A percentile compares a stretch with the other conserved stretches of the same genome.
Evolutionary conservation across 306 rosid genomes (phyloP).

Genomic region (cucumber (Cucumis sativus)): Cucumber_9930_V3 NC_026657.2:7865001-7865500

Average conservation of each 20-base stretch:
- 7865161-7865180: too few relatives aligned
- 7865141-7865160: too few relatives aligned
- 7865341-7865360: not conserved
- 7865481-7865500: not conserved
- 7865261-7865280: too few relatives aligned
- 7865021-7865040: too few relatives aligned
- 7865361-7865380: not conserved
- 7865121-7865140: not conserved
- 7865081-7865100: too few relatives aligned
- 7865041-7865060: too few relatives aligned
- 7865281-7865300: not conserved
- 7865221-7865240: not conserved
- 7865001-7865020: too few relatives aligned
- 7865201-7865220: not conserved
- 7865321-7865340: not conserved
- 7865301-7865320: conserved; percentile 7
- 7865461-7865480: not conserved
- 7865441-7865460: conserved; percentile 4
- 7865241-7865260: not conserved
- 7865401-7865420: too few relatives aligned
- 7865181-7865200: not conserved
- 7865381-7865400: too few relatives aligned
- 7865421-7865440: not conserved
- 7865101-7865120: too few relatives aligned
- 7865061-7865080: too few relatives aligned